Evolutionary conservation across 1,284 basidiomycete genomes (phyloP), one percentile per base, ranked within the genome.

Genomic region (Puccinia novopanici): DNA sequence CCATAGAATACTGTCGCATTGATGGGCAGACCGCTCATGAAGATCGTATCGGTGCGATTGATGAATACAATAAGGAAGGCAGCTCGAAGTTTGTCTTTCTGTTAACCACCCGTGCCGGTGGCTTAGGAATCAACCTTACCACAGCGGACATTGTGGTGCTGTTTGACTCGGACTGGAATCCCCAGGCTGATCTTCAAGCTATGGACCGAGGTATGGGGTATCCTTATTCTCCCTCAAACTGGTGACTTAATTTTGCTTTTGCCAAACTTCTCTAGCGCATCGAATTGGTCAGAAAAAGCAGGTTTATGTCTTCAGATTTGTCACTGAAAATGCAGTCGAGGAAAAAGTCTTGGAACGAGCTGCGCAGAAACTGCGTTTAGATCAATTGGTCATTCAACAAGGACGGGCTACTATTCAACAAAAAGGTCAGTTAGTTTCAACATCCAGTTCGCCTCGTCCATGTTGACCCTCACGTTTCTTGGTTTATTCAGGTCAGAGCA

Each of bases 91-190:
- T 98, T 85, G 92, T 98, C 82, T 99, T 99, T 89, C 87, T 99
- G 78, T 89, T 99, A 9, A 99, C 97, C 0, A 99, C 97, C 0
- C 92, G 97, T 82, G 97, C 97, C n/a, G 97, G 97, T 83, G 97
- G 97, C 75, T 88, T 99, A 68, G 97, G 97, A 82, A 99, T 99
- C 88, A 99, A 99, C 86, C 87, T 99, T 83, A 97, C 95, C 4
- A 91, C 92, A 0, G 97, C 96, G 15, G 97, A 99, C 86, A 89
- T 98, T 77, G 96, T 99, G 67, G 91, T 99, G 0, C 88, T 99
- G n/a, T 99, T 98, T 83, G 97, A 99, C 85, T 93, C 92, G 82
- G 97, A 99, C 86, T 99, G 96, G 96, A 99, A 99, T 86, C 96
- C 97, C 0, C 96, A 99, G 87, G 96, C 96, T 4, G 97, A 99